Base-by-base conservation (phyloP, 106 monocot genomes). In the Posidonia australis region DNA sequence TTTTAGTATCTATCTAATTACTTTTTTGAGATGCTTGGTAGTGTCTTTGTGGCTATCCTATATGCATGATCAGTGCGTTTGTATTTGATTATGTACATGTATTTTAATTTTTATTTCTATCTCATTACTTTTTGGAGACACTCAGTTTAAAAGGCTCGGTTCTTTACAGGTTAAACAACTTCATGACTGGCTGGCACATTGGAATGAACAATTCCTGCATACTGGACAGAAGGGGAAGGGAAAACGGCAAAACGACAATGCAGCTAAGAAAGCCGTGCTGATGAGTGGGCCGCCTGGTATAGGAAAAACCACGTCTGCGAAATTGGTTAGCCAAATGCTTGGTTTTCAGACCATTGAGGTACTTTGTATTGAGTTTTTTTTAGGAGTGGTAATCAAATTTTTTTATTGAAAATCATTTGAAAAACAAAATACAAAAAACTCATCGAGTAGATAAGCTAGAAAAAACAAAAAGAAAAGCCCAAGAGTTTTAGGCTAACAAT, bases 241-340 rank as follows among this genome's bases (percentile, higher is more conserved):
- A n/a, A 90, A 81, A 81, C 87, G 76, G 25, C 82, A 85, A 62
- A 74, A 30, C 70, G 96, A 98, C 59, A 78, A 70, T 70, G 76
- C 67, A 76, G 69, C 72, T 42, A 98, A 98, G 73, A 98, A 98
- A 56, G 90, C 90, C 70, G 62, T 98, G n/a, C 78, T 98, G 49
- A 28, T 98, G 51, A 98, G 96, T 76, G 90, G 96, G 46, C 62
- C 90, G 31, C 96, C 96, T 68, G 96, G 96, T 4, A 98, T 98
- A 71, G 96, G 96, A 62, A 98, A 98, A 73, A 87, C 76, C 62
- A 91, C 96, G 31, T 78, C 90, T 36, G 90, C 90, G 45, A 98
- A 85, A 64, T 76, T 91, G 54, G 82, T 98, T 13, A 83, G 87
- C 76, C 76, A 87, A 46, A 91, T 90, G 96, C 85, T 98, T 64